Evolutionary conservation across 2,329 filamentous ascomycete species (phyloP), one percentile per base, ranked within the genome.

Genomic region (Exophiala dermatitidis): DNA sequence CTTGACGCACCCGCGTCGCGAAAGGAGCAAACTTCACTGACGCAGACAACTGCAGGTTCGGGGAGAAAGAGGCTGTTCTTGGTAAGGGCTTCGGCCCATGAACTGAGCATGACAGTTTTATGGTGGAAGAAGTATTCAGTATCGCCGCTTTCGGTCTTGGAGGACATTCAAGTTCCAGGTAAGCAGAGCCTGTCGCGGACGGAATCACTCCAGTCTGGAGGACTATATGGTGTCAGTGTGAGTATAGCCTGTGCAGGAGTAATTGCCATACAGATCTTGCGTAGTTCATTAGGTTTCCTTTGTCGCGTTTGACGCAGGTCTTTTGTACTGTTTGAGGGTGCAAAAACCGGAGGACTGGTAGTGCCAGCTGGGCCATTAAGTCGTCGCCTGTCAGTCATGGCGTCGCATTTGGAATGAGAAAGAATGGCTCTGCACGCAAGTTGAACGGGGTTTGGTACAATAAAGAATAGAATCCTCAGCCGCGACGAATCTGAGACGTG

Each of bases 1-100:
- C 89, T 67, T 87, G 81, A 54, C 93, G 80, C 63, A 85, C 81
- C 53, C 86, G 80, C 4, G 88, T 89, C 2, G 93, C 91, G 67
- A 98, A 98, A 0, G 93, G 90, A 0, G 93, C 90, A 68, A 95
- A 97, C 72, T 97, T 98, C 66, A 98, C 86, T 63, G 95, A 89
- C 2, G 91, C 94, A 9, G 87, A 89, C 48, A 98, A 80, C 42
- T 96, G 85, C 60, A 97, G 82, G 64, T 95, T 90, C 6, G 93
- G 89, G 48, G 88, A 93, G 73, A 96, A 98, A 1, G 89, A 85
- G 30, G 89, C 88, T 52, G 88, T 94, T 67, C 90, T 83, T 32
- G 91, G 90, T 40, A 98, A 79, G 28, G 93, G 90, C 62, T 90
- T 84, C 2, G 93, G 93, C 1, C 93, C 93, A 71, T 97, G 91